These are phyloP conservation scores for Pelargonium myrrhifolium DNA, from an alignment of 441 rosid species.

Conservation along the genomic window DNA sequence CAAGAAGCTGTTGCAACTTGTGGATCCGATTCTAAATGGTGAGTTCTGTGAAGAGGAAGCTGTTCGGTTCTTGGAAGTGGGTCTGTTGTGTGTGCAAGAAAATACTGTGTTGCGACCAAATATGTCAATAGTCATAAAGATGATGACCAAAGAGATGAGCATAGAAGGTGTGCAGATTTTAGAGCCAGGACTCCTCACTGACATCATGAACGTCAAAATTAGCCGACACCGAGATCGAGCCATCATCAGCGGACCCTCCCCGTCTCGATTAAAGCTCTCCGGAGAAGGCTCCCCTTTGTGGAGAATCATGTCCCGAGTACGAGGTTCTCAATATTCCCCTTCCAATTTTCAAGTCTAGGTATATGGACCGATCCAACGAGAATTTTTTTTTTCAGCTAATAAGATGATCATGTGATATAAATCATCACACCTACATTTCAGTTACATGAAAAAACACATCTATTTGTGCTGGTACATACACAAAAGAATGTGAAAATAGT, in stretches of 20 bases:
- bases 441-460: too few species aligned
- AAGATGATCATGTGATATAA: too few species aligned
- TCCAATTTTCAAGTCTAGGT: not conserved
- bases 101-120: slow-evolving; percentile 25
- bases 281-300: not conserved
- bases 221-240: not conserved
- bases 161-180: slow-evolving; percentile 12
- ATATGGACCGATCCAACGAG: too few species aligned
- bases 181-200: slow-evolving; percentile 27
- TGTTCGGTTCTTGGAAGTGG: slow-evolving; percentile 24
- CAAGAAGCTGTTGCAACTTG: slow-evolving; percentile 22
- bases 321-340: not conserved
- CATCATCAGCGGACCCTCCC: not conserved
- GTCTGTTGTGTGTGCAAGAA: slow-evolving; percentile 34
- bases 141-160: slow-evolving; percentile 26
- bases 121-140: slow-evolving; percentile 27
- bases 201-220: slow-evolving; percentile 30
- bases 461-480: too few species aligned
- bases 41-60: slow-evolving; percentile 23
- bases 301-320: not conserved
- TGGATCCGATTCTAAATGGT: slow-evolving; percentile 30
- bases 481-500: too few species aligned
- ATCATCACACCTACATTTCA: too few species aligned
- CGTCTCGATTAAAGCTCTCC: not conserved
- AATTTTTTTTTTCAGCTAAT: too few species aligned